A percentile compares a stretch with the other conserved stretches of the same genome.
Conservation (phyloP, 805 yeast genomes). For the Monosporozyma yasuniensis region DNA sequence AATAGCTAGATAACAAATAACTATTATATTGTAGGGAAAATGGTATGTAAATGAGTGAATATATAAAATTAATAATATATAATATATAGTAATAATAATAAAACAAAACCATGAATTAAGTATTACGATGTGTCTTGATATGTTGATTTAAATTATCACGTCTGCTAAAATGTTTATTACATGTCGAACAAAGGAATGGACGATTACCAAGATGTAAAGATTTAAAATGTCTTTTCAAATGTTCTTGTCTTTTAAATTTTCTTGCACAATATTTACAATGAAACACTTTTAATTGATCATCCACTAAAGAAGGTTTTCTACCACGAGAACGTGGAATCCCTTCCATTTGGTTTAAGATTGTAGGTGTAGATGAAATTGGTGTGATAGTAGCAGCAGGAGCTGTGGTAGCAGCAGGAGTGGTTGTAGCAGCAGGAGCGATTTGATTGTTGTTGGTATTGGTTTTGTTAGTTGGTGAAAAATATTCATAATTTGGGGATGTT, state of each 20-base stretch:
- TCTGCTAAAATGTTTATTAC: constrained; percentile 56
- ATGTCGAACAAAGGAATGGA: constrained; percentile 53
- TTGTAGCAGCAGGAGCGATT: too few species aligned
- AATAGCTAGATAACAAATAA: too few species aligned
- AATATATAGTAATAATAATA: too few species aligned
- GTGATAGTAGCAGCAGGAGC: too few species aligned
- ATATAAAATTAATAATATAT: too few species aligned
- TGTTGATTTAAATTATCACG: constrained; percentile 61
- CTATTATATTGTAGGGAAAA: too few species aligned
- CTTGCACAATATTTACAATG: constrained; percentile 57
- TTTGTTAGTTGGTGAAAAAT: background rate
- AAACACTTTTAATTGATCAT: constrained; percentile 49
- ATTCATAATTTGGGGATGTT: background rate
- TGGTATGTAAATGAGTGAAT: too few species aligned
- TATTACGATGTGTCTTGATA: constrained; percentile 41
- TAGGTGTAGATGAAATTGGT: too few species aligned
- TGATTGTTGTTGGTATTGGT: too few species aligned
- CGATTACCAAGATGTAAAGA: constrained; percentile 65
- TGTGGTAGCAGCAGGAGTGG: too few species aligned
- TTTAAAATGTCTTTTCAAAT: constrained; percentile 62
- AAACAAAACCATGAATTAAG: too few species aligned
- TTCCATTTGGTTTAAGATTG: constrained; percentile 1
- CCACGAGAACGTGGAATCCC: constrained; percentile 40
- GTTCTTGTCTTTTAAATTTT: constrained; percentile 66
- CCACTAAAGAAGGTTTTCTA: constrained; percentile 52